Evolutionary conservation across 495 filamentous ascomycete species (phyloP), one percentile per base, ranked within the genome.

Genomic region (Bacidia rubella): DNA sequence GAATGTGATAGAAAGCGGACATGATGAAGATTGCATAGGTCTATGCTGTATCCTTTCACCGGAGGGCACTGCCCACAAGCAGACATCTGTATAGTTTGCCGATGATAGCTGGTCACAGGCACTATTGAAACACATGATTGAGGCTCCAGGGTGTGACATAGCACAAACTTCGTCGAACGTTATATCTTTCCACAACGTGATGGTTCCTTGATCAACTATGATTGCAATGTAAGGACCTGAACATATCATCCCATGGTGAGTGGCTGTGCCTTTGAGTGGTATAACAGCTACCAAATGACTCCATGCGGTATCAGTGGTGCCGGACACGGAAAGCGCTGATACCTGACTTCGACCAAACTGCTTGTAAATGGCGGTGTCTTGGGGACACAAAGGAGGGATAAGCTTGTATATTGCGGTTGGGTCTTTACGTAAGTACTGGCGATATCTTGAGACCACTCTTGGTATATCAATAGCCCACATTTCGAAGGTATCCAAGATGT

Each of bases 381-480:
- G 25, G 1, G 69, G 68, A 40, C 69, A 72, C 39, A 72, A 55
- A 1, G 66, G 62, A 2, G 66, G 67, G 22, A 70, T 65, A 0
- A 63, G 57, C 11, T 58, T 60, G 53, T 68, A 65, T 25, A 72
- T 66, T 19, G 66, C 56, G 2, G 60, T 56, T 1, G 68, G 67
- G 17, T 60, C 52, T 12, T 19, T 12, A 9, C 35, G n/a, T 3
- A 72, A 52, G 26, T 52, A 47, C 2, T 7, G 46, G 12, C 67
- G 62, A 54, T 70, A 72, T 47, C 66, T 70, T 1, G 65, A 63
- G 19, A 62, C 54, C 3, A 72, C 47, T 45, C 66, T 65, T 3
- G 63, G 52, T 3, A 73, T 43, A 44, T 74, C 70, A n/a, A 49
- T 58, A 2, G 64, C 58, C 71, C 71, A 73, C n/a, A n/a, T n/a